phyloP scores from a whole-genome alignment of 768 basidiomycete species.

The Mycena leptocephala region DNA sequence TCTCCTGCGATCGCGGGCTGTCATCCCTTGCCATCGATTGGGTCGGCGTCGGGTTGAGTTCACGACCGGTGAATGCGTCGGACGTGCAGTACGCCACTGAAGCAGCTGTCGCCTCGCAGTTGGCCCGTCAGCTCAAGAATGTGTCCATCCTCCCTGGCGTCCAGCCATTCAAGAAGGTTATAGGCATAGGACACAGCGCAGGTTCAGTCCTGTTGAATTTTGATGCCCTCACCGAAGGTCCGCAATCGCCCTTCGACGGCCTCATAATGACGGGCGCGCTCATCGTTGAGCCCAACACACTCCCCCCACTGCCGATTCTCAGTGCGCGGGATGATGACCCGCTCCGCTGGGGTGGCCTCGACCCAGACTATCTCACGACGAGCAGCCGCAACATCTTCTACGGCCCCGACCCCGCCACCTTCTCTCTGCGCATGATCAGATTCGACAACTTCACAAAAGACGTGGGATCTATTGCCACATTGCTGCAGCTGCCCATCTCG shows the following conservation, averaged over 20 bases:
- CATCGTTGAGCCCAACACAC: too few relatives aligned
- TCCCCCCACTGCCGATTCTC: too few relatives aligned
- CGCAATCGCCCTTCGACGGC: background rate
- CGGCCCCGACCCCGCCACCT: too few relatives aligned
- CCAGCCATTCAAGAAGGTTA: background rate
- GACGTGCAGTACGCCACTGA: background rate
- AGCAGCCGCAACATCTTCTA: background rate
- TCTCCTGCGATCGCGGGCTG: too few relatives aligned
- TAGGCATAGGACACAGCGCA: too few relatives aligned
- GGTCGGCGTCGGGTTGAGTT: too few relatives aligned
- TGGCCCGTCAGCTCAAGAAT: background rate
- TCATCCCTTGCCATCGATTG: too few relatives aligned
- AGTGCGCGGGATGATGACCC: too few relatives aligned
- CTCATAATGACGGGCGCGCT: too few relatives aligned
- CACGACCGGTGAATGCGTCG: too few relatives aligned
- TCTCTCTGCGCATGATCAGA: too few relatives aligned
- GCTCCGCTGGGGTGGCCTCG: background rate
- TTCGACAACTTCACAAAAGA: too few relatives aligned
- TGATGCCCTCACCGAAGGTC: background rate
- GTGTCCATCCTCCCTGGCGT: background rate
- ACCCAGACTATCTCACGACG: background rate
- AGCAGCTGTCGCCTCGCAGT: background rate
- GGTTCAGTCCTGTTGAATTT: background rate
- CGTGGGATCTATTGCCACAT: background rate
- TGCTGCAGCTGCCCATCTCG: background rate